These are phyloP conservation scores for Populus alba DNA, from an alignment of 345 rosid genomes.

Conservation along the genomic window DNA sequence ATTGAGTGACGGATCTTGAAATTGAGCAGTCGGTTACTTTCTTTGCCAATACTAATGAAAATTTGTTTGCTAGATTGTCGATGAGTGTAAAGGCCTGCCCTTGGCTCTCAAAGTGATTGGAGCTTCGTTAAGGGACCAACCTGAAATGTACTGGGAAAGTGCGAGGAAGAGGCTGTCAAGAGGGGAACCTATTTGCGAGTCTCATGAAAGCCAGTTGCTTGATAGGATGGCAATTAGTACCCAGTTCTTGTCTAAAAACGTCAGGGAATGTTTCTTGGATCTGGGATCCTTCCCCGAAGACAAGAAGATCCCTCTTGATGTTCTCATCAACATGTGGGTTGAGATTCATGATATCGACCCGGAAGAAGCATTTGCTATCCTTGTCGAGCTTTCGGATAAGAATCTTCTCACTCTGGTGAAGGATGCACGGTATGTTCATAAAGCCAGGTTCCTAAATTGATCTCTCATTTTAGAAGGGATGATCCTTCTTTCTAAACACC, in stretches of 20 bases:
- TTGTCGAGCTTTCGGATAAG: conserved; percentile 68
- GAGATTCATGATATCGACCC: conserved; percentile 61
- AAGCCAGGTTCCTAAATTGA: neutral
- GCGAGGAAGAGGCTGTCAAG: conserved; percentile 56
- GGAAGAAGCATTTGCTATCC: conserved; percentile 59
- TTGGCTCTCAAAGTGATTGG: conserved; percentile 96
- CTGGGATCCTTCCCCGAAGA: conserved; percentile 97
- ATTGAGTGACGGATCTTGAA: neutral
- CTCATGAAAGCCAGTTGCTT: conserved; percentile 64
- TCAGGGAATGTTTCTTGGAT: conserved; percentile 79
- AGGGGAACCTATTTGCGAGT: conserved; percentile 74
- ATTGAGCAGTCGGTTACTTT: neutral
- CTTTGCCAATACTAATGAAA: conserved; percentile 3
- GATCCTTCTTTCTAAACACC: neutral
- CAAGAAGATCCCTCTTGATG: conserved; percentile 79
- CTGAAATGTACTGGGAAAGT: conserved; percentile 68
- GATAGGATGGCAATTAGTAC: conserved; percentile 76
- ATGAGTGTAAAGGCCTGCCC: conserved; percentile 89
- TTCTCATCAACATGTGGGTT: conserved; percentile 83
- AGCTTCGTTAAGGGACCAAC: conserved; percentile 58
- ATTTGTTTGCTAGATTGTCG: conserved; percentile 50
- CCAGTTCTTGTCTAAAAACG: conserved; percentile 42
- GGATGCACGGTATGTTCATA: conserved; percentile 52
- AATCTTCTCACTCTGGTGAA: conserved; percentile 82
- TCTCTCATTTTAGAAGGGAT: neutral